These are phyloP conservation scores for Stentor coeruleus DNA, from an alignment of 73 alveolate genomes.

Conservation along the genomic window DNA sequence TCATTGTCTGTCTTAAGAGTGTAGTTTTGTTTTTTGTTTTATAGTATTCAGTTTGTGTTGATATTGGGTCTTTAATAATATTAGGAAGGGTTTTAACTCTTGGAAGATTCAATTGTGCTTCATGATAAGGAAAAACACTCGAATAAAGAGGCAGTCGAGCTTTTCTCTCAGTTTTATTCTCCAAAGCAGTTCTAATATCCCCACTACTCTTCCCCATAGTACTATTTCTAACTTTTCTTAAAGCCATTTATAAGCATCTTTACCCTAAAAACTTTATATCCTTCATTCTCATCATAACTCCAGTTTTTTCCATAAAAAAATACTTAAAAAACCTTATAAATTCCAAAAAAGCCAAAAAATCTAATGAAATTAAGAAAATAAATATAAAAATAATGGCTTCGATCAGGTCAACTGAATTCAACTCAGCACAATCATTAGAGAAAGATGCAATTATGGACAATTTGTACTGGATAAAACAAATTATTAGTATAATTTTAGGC, in stretches of 20 bases:
- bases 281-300: no score
- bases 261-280: no score
- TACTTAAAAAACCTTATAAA: no score
- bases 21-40: not conserved
- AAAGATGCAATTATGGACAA: not conserved
- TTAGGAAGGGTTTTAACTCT: constrained; percentile 12
- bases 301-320: no score
- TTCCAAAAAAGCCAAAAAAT: no score
- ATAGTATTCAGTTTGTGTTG: not conserved
- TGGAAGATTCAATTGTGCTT: not conserved
- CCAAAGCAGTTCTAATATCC: not conserved
- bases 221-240: not conserved
- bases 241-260: not conserved
- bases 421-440: not conserved
- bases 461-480: constrained; percentile 15
- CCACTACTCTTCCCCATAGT: not conserved
- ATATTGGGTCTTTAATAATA: not conserved
- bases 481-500: not conserved
- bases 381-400: no score
- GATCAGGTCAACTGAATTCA: no score
- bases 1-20: not conserved
- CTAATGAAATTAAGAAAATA: no score
- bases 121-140: constrained; percentile 14
- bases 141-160: not conserved
- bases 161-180: not conserved